phyloP scores from a whole-genome alignment of 2,329 filamentous ascomycete genomes.

The Orbilia oligospora region DNA sequence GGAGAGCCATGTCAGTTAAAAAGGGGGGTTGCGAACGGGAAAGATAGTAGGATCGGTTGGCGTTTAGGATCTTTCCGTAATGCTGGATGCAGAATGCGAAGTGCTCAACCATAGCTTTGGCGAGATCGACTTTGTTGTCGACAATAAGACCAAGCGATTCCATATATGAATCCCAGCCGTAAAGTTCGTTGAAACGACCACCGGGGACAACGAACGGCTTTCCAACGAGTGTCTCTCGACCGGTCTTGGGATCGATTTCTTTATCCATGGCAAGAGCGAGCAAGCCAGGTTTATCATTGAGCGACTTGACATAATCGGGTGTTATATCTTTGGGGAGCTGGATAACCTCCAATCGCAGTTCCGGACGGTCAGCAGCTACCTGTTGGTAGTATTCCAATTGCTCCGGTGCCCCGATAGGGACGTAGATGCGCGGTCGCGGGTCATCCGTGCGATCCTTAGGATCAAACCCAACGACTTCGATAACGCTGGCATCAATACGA shows the following conservation, averaged over 20 bases:
- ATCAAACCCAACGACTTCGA: conserved; percentile 87
- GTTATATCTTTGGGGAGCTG: conserved; percentile 83
- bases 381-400: conserved; percentile 90
- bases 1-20: conserved; percentile 94
- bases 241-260: conserved; percentile 76
- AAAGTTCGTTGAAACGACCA: conserved; percentile 96
- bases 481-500: conserved; percentile 87
- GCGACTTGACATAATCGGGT: conserved; percentile 75
- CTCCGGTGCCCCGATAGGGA: conserved; percentile 85
- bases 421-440: conserved; percentile 90
- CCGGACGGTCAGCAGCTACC: conserved; percentile 82
- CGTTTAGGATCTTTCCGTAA: conserved; percentile 98
- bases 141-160: conserved; percentile 91
- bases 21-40: conserved; percentile 95
- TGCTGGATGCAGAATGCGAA: conserved; percentile 99
- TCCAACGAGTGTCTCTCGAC: conserved; percentile 80
- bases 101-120: conserved; percentile 94
- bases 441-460: conserved; percentile 96
- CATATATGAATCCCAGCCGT: conserved; percentile 99
- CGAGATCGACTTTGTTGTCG: conserved; percentile 82
- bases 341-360: conserved; percentile 88
- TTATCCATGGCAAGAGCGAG: conserved; percentile 92
- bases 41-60: conserved; percentile 95
- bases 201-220: conserved; percentile 97
- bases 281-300: conserved; percentile 90